Percentiles rank a stretch among this genome's conserved stretches.
phyloP scores from a whole-genome alignment of 371 early-diverging fungal genomes.

The Parasitella parasitica region DNA sequence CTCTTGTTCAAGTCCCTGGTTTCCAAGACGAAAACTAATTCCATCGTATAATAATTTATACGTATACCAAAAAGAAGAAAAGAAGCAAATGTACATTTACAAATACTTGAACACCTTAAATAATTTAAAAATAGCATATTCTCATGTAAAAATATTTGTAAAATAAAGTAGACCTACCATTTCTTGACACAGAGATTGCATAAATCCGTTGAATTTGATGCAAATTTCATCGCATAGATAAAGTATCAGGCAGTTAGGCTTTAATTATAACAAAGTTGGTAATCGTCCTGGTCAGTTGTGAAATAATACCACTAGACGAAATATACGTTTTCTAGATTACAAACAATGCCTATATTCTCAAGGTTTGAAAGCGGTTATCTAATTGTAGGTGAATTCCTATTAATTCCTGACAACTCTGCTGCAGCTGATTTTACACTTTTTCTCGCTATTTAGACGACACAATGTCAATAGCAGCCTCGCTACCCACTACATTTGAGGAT shows the following conservation, averaged over 20 bases:
- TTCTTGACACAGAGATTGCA: background rate
- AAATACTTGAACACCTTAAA: background rate
- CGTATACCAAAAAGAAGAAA: background rate
- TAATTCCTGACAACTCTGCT: no score
- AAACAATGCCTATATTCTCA: no score
- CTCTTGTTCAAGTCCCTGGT: slow-evolving; percentile 41
- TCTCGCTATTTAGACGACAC: background rate
- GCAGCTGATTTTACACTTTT: background rate
- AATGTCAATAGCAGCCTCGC: background rate
- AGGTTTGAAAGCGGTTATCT: background rate
- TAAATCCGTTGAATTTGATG: background rate
- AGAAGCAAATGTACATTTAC: background rate
- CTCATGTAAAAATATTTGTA: background rate
- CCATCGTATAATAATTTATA: background rate
- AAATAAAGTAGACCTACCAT: background rate
- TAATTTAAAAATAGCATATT: background rate
- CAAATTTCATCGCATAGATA: background rate
- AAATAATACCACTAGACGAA: no score
- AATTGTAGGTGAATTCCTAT: background rate
- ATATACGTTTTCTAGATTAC: no score
- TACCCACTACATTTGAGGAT: slow-evolving; percentile 12
- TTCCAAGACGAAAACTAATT: slow-evolving; percentile 11
- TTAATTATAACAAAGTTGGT: no score
- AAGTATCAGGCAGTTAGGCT: no score
- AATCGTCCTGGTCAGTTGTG: no score